A percentile compares a stretch with the other conserved stretches of the same genome.
Conservation (phyloP, 805 yeast species). For the Saccharomycopsis synnaedendra region DNA sequence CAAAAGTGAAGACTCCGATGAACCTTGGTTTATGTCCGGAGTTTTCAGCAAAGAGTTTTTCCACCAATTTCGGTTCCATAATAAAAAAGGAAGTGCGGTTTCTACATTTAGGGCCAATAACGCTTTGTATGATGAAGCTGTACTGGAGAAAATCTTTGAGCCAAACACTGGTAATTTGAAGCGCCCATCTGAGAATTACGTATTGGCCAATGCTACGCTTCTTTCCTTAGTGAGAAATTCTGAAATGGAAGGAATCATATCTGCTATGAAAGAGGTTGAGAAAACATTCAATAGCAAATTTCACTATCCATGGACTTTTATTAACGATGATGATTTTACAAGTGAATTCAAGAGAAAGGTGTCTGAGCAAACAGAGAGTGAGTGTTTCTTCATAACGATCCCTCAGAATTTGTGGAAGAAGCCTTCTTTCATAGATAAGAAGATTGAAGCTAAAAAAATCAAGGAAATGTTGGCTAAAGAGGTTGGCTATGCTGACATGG, state of each 20-base stretch:
- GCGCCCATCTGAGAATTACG: slow-evolving; percentile 20
- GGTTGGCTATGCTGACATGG: slow-evolving; percentile 49
- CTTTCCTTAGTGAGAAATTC: slow-evolving; percentile 60
- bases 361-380: slow-evolving; percentile 24
- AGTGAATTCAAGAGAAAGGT: slow-evolving; percentile 42
- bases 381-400: slow-evolving; percentile 34
- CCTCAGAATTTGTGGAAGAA: slow-evolving; percentile 43
- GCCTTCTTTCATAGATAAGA: slow-evolving; percentile 44
- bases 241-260: slow-evolving; percentile 38
- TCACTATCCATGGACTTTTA: slow-evolving; percentile 69
- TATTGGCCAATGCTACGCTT: slow-evolving; percentile 64
- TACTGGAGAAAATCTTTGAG: slow-evolving; percentile 30
- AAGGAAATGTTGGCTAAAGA: slow-evolving; percentile 28
- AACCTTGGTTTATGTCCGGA: neutral
- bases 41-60: slow-evolving; percentile 4
- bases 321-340: slow-evolving; percentile 61
- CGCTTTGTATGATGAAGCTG: slow-evolving; percentile 25
- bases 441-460: slow-evolving; percentile 30
- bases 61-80: slow-evolving; percentile 5
- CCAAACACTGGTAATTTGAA: slow-evolving; percentile 33
- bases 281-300: slow-evolving; percentile 54
- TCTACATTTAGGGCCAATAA: slow-evolving; percentile 27
- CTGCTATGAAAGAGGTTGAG: slow-evolving; percentile 53
- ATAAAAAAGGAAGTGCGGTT: neutral
- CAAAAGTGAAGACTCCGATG: neutral